Base-by-base conservation (phyloP, 768 basidiomycete genomes). In the Russula emetica region DNA sequence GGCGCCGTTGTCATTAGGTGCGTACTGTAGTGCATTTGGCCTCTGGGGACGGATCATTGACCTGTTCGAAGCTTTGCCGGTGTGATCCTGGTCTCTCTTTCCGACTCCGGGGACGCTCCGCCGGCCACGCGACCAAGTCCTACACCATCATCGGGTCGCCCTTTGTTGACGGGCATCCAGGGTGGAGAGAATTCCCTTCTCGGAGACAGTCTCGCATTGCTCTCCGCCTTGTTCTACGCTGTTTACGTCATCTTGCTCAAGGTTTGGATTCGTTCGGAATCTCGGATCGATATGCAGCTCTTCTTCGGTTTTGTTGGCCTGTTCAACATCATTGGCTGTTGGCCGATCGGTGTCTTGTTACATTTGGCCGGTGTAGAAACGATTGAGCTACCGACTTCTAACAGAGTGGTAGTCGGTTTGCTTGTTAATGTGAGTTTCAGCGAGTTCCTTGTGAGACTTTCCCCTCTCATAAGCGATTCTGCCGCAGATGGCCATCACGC, bases 221-320 rank as follows among this genome's bases (percentile, higher is more conserved):
- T 92, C n/a, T 92, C 91, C 7, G 94, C 95, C 1, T 67, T 92
- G 6, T 89, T 90, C 72, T 98, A 97, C 72, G 90, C 94, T 0
- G 73, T 89, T 52, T 98, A 98, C 74, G 86, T 94, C 50, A 87
- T 88, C 66, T 79, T 96, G 55, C 81, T 98, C 70, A 98, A 98
- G 75, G 88, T 94, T 51, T 84, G 85, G 61, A 89, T 97, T 58
- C 84, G 82, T 50, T 80, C 82, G 40, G 92, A 95, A 71, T 88
- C 88, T 5, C 82, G 92, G 59, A 83, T 94, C 69, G 86, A 95
- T 72, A 94, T 95, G 94, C 90, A 93, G 67, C 79, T 95, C 32
- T 95, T 97, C 78, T 94, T 97, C 70, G 95, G 95, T 26, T 96
- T 92, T 67, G 93, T 96, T 30, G 93, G 94, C 11, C 76, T 93